Evolutionary conservation across 2,329 filamentous ascomycete genomes (phyloP).

Genomic region (Blastomyces gilchristii): DNA sequence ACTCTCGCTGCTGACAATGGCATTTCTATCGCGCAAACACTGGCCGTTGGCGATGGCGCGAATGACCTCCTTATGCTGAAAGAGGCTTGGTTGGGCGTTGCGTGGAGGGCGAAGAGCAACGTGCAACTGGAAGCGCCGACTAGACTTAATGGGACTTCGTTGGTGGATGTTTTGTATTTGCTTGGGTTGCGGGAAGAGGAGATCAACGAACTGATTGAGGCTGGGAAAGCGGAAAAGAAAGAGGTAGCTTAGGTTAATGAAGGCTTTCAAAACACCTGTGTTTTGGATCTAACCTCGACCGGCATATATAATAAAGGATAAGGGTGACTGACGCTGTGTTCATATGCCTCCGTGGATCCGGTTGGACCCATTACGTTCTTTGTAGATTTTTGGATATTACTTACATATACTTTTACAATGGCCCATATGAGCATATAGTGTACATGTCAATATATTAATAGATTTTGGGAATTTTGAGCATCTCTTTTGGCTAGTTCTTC

Average conservation of each 20-base stretch:
- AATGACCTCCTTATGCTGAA: constrained; percentile 58
- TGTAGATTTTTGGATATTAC: neutral
- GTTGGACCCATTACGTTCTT: neutral
- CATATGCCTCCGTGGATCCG: neutral
- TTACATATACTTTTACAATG: neutral
- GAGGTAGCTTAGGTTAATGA: neutral
- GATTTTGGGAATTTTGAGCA: neutral
- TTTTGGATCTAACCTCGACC: neutral
- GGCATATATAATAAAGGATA: neutral
- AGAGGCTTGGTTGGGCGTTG: constrained; percentile 51
- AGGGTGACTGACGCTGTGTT: neutral
- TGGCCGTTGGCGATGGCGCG: constrained; percentile 54
- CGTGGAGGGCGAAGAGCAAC: constrained; percentile 54
- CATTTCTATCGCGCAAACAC: constrained; percentile 45
- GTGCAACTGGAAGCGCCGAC: constrained; percentile 53
- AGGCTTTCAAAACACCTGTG: neutral
- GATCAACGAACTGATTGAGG: constrained; percentile 33
- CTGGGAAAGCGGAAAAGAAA: neutral
- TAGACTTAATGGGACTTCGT: constrained; percentile 47
- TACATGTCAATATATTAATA: neutral
- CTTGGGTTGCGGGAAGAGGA: constrained; percentile 45
- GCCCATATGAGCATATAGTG: neutral
- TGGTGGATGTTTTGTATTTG: constrained; percentile 50
- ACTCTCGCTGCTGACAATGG: constrained; percentile 46
- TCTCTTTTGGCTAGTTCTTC: neutral